Evolutionary conservation across 495 filamentous ascomycete species (phyloP).

Genomic region (Usnea hakonensis): DNA sequence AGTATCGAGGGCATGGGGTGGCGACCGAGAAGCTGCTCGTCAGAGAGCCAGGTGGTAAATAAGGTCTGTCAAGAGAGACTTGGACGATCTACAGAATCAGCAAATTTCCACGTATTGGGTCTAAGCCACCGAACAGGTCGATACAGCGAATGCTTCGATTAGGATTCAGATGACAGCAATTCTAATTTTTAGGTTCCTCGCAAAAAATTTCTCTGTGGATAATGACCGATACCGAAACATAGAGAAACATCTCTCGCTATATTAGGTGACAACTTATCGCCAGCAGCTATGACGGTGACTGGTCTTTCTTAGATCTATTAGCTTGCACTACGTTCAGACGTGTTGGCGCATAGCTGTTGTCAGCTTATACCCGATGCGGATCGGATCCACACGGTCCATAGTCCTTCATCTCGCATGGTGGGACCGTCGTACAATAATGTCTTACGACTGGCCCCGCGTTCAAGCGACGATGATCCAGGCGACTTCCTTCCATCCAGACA

Average conservation of each 20-base stretch:
- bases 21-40: slow-evolving; percentile 1
- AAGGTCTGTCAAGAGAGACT: not conserved
- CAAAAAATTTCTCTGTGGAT: not conserved
- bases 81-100: not conserved
- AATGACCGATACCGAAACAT: not conserved
- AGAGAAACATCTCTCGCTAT: not conserved
- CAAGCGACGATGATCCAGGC: not conserved
- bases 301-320: not conserved
- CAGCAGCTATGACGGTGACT: not conserved
- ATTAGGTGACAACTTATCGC: not conserved
- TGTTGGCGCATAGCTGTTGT: not conserved
- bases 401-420: not conserved
- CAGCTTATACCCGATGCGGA: not conserved
- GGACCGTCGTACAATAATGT: not conserved
- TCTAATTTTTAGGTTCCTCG: too few species aligned
- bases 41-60: not conserved
- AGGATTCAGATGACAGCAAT: too few species aligned
- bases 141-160: not conserved
- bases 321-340: not conserved
- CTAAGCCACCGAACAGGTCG: not conserved
- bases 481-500: not conserved
- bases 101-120: not conserved
- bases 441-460: not conserved
- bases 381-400: not conserved
- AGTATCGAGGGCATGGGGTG: slow-evolving; percentile 24